These are phyloP conservation scores for Aschersonia sp. DNA, from an alignment of 2,329 filamentous ascomycete species.

Conservation along the genomic window DNA sequence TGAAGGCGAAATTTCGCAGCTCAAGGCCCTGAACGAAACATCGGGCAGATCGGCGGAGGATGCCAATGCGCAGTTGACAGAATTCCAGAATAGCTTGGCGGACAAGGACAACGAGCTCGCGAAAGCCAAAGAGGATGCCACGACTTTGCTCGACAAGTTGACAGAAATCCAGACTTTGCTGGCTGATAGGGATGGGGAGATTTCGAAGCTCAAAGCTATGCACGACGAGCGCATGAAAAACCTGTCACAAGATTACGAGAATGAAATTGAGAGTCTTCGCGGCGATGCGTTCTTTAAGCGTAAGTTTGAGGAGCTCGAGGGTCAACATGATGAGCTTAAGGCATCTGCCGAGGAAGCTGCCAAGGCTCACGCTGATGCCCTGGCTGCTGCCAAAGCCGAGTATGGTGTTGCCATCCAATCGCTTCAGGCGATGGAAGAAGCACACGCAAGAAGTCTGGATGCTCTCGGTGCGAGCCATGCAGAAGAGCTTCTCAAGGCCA, in stretches of 20 bases:
- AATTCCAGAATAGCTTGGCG: conserved; percentile 24
- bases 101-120: conserved; percentile 31
- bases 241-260: conserved; percentile 45
- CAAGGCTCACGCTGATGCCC: conserved; percentile 24
- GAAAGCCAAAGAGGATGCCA: conserved; percentile 23
- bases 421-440: conserved; percentile 33
- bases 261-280: conserved; percentile 48
- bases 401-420: conserved; percentile 28
- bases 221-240: conserved; percentile 44
- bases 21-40: conserved; percentile 31
- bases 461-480: conserved; percentile 41
- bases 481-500: conserved; percentile 41
- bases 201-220: conserved; percentile 36
- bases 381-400: conserved; percentile 27
- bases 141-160: conserved; percentile 33
- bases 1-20: conserved; percentile 34
- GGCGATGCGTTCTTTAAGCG: conserved; percentile 50
- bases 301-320: conserved; percentile 46
- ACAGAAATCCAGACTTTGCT: conserved; percentile 30
- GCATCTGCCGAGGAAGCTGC: conserved; percentile 18
- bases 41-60: conserved; percentile 29
- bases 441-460: conserved; percentile 39
- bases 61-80: conserved; percentile 22
- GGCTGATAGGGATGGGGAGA: conserved; percentile 31
- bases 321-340: conserved; percentile 36